Conservation (phyloP, 129 eudicot species). For the Rutidosis leptorrhynchoides region DNA sequence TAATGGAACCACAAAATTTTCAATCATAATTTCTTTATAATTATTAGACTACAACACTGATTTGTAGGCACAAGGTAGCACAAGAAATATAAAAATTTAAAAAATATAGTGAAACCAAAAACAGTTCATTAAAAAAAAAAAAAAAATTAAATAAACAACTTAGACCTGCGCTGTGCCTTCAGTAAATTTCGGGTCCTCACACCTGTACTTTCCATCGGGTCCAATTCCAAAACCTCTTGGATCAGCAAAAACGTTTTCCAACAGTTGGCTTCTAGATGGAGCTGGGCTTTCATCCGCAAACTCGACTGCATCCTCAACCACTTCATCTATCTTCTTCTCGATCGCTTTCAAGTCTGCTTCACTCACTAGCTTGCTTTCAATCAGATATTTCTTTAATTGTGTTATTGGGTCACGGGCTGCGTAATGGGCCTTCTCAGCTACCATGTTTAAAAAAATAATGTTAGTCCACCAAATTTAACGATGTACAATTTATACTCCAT, state of each 20-base stretch:
- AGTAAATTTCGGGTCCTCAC: constrained; percentile 29
- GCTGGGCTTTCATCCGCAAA: constrained; percentile 30
- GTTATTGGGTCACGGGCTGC: constrained; percentile 32
- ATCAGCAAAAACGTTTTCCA: constrained; percentile 33
- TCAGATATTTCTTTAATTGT: constrained; percentile 21
- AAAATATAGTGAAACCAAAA: constrained; percentile 3
- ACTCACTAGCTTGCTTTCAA: constrained; percentile 24
- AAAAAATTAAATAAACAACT: not conserved
- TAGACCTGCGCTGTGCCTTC: constrained; percentile 34
- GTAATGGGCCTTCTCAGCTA: constrained; percentile 30
- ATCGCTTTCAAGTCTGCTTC: constrained; percentile 28
- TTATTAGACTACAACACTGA: constrained; percentile 8
- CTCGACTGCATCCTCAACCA: constrained; percentile 28
- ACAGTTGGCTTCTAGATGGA: constrained; percentile 31
- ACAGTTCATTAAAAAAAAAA: not conserved
- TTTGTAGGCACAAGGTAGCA: constrained; percentile 2
- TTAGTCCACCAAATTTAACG: not conserved
- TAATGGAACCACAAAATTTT: not conserved
- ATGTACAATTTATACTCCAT: not conserved
- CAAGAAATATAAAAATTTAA: not conserved
- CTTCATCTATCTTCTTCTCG: constrained; percentile 31
- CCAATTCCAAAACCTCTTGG: constrained; percentile 32
- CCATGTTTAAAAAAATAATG: not conserved
- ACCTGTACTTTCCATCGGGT: constrained; percentile 32
- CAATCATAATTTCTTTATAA: not conserved